These are phyloP conservation scores for Aspergillus biplanus DNA, from an alignment of 495 filamentous ascomycete genomes.

Conservation along the genomic window DNA sequence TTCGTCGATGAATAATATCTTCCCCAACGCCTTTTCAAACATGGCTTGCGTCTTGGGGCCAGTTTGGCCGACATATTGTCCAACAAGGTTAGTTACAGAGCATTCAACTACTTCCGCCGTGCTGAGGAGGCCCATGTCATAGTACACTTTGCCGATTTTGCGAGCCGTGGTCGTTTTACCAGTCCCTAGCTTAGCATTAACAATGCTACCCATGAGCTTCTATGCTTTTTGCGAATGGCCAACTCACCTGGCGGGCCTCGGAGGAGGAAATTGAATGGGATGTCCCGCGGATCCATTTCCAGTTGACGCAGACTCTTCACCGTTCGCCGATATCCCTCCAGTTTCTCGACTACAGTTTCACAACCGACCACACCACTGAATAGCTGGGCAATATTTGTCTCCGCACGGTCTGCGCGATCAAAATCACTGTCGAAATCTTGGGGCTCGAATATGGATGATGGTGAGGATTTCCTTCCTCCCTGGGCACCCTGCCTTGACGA, in stretches of 20 bases:
- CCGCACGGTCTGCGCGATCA: constrained; percentile 54
- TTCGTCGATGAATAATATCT: constrained; percentile 66
- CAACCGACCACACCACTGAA: constrained; percentile 71
- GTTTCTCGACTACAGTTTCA: constrained; percentile 59
- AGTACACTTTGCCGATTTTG: constrained; percentile 74
- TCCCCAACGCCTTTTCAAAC: constrained; percentile 53
- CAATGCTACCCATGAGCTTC: neutral
- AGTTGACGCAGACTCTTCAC: constrained; percentile 53
- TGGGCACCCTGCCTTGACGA: constrained; percentile 4
- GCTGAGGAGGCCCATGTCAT: constrained; percentile 68
- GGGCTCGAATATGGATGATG: constrained; percentile 53
- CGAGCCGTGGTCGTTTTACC: constrained; percentile 75
- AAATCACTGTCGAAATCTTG: constrained; percentile 72
- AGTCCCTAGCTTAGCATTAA: constrained; percentile 52
- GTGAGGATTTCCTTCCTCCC: constrained; percentile 22
- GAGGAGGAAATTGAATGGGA: constrained; percentile 68
- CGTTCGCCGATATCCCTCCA: constrained; percentile 63
- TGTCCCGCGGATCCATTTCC: constrained; percentile 59
- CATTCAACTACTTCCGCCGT: constrained; percentile 59
- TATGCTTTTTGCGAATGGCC: neutral
- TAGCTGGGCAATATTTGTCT: constrained; percentile 56
- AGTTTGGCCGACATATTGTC: constrained; percentile 56
- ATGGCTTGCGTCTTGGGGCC: constrained; percentile 47
- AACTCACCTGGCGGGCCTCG: constrained; percentile 62
- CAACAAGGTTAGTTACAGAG: constrained; percentile 65